These are phyloP conservation scores for Vitis rupestris DNA, from an alignment of 164 flowering plant genomes.

Conservation along the genomic window DNA sequence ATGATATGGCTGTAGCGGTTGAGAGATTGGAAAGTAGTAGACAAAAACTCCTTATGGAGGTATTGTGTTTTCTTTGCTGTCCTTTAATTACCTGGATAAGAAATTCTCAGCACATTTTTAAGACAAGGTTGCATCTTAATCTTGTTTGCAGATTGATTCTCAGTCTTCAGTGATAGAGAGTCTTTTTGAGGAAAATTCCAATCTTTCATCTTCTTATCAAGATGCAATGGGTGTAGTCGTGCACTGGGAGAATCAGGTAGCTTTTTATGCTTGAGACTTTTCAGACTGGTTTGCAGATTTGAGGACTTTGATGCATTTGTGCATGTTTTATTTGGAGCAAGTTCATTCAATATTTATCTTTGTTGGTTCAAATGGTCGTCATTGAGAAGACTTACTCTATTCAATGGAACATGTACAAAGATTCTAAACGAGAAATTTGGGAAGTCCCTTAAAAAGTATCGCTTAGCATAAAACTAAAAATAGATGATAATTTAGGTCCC, in stretches of 20 bases:
- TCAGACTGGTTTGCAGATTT: neutral
- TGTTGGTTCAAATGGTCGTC: too few species aligned
- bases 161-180: constrained; percentile 94
- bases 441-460: too few species aligned
- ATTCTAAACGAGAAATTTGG: too few species aligned
- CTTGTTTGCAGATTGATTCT: constrained; percentile 72
- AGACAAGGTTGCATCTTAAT: constrained; percentile 10
- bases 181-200: constrained; percentile 91
- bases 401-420: too few species aligned
- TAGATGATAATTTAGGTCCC: too few species aligned
- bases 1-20: constrained; percentile 89
- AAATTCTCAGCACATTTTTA: constrained; percentile 1
- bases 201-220: constrained; percentile 67
- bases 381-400: too few species aligned
- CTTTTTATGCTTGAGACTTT: neutral
- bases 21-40: constrained; percentile 90
- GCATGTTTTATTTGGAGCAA: neutral
- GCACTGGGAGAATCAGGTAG: constrained; percentile 94
- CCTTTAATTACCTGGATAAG: neutral
- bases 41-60: constrained; percentile 89
- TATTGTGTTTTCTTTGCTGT: constrained; percentile 16
- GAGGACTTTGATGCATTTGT: neutral
- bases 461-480: too few species aligned
- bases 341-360: neutral
- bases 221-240: constrained; percentile 52